These are phyloP conservation scores for Solanum ossicruentum DNA, from an alignment of 257 asterid species.

Conservation along the genomic window DNA sequence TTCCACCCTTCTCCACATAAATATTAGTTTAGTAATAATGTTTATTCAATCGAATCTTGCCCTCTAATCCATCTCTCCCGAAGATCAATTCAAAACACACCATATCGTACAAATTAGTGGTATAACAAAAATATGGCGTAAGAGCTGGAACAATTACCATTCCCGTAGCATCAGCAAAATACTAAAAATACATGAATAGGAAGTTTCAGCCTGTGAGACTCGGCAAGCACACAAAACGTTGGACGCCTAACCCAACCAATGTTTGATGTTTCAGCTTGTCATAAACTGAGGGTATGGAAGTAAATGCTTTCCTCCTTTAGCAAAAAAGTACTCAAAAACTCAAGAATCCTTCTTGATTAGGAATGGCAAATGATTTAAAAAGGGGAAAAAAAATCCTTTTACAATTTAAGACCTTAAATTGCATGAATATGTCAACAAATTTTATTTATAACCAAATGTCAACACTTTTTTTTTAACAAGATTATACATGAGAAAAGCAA, in stretches of 20 bases:
- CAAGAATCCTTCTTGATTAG: slow-evolving; percentile 41
- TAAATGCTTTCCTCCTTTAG: neutral
- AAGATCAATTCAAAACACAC: neutral
- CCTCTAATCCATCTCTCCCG: neutral
- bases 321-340: neutral
- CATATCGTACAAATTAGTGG: neutral
- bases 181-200: neutral
- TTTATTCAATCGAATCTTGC: neutral
- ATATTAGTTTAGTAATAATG: neutral
- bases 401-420: too few relatives aligned
- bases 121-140: neutral
- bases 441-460: too few relatives aligned
- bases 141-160: neutral
- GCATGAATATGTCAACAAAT: too few relatives aligned
- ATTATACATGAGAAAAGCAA: too few relatives aligned
- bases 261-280: neutral
- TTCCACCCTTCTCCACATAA: neutral
- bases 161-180: neutral
- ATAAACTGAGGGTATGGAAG: neutral
- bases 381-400: too few relatives aligned
- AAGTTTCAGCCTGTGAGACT: neutral
- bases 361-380: too few relatives aligned
- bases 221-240: neutral
- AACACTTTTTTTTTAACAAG: too few relatives aligned
- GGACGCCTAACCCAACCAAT: neutral